A percentile compares a stretch with the other conserved stretches of the same genome.
Evolutionary conservation across 2,329 filamentous ascomycete species (phyloP).

Genomic region (Fusarium praegraminearum): DNA sequence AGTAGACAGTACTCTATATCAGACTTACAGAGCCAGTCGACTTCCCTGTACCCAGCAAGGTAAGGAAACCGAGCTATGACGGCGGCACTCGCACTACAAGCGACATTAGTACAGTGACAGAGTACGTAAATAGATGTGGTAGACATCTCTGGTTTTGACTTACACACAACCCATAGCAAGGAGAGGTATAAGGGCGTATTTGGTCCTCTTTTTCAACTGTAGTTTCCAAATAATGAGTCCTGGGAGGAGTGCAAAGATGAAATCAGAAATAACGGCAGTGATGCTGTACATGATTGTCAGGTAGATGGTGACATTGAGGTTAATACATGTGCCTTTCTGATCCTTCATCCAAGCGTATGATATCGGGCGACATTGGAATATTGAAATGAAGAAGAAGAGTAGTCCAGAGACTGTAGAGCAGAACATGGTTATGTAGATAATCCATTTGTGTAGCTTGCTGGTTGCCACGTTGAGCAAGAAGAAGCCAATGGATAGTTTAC

Average conservation of each 20-base stretch:
- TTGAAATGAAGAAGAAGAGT: conserved; percentile 50
- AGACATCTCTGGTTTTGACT: background rate
- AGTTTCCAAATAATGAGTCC: conserved; percentile 65
- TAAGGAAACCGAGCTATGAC: conserved; percentile 55
- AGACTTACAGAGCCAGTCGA: conserved; percentile 55
- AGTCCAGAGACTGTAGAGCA: conserved; percentile 44
- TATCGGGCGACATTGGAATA: conserved; percentile 49
- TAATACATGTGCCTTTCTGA: conserved; percentile 46
- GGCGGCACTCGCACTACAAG: conserved; percentile 54
- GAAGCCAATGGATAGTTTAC: conserved; percentile 52
- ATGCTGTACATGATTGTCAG: conserved; percentile 63
- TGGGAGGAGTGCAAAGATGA: conserved; percentile 62
- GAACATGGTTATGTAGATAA: conserved; percentile 48
- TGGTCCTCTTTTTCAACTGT: conserved; percentile 63
- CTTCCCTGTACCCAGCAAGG: conserved; percentile 49
- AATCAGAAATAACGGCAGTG: conserved; percentile 59
- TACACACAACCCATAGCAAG: conserved; percentile 66
- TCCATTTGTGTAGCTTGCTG: conserved; percentile 31
- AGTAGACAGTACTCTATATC: rapidly evolving
- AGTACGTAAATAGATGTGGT: rapidly evolving
- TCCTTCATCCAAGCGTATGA: conserved; percentile 48
- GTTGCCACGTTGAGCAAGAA: conserved; percentile 51
- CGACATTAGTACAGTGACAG: background rate
- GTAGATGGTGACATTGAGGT: conserved; percentile 56
- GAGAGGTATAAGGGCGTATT: conserved; percentile 61